Conservation (phyloP, 2,329 filamentous ascomycete species). For the Chrysosporium keratinophilum region DNA sequence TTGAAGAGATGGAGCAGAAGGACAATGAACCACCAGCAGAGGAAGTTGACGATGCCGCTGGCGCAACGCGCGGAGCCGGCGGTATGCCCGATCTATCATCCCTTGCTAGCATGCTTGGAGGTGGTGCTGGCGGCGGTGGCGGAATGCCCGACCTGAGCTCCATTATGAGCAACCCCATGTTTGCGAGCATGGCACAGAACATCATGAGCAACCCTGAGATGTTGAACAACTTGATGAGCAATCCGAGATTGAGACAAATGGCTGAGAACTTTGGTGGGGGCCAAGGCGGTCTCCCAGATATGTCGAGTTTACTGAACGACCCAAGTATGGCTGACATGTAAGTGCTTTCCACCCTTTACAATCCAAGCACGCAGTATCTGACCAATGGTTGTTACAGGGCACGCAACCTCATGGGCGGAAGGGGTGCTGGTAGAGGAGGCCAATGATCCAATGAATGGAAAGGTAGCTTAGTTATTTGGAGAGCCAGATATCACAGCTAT, state of each 20-base stretch:
- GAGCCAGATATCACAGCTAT: neutral
- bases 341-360: constrained; percentile 36
- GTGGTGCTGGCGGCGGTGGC: constrained; percentile 51
- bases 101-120: constrained; percentile 63
- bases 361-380: neutral
- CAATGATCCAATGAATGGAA: neutral
- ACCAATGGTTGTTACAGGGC: constrained; percentile 39
- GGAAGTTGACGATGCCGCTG: constrained; percentile 42
- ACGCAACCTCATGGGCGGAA: constrained; percentile 57
- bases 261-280: constrained; percentile 59
- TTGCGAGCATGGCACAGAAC: constrained; percentile 91
- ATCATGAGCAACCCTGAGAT: constrained; percentile 93
- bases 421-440: constrained; percentile 34
- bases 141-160: constrained; percentile 79
- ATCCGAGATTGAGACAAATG: constrained; percentile 81
- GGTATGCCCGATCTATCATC: constrained; percentile 62
- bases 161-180: constrained; percentile 98
- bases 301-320: constrained; percentile 78
- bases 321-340: constrained; percentile 87
- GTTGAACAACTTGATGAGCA: constrained; percentile 87
- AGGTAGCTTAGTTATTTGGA: neutral
- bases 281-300: constrained; percentile 74
- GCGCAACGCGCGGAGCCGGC: constrained; percentile 32
- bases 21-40: constrained; percentile 43
- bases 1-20: constrained; percentile 63